phyloP scores from a whole-genome alignment of 2,329 filamentous ascomycete species.

The Cladosporium oxysporum region DNA sequence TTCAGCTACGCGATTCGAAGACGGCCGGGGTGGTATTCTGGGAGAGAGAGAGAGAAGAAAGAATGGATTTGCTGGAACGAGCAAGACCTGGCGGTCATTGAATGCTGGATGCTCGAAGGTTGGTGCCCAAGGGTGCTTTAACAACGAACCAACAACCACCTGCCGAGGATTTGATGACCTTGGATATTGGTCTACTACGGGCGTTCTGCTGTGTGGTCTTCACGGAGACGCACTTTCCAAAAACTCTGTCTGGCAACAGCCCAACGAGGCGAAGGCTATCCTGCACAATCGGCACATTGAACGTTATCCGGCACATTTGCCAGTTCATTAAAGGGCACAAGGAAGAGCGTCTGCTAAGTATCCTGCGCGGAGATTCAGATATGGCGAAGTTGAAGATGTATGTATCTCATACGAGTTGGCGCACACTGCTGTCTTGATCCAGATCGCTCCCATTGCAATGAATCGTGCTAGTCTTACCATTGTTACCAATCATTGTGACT shows the following conservation, averaged over 20 bases:
- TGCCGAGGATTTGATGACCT: background rate
- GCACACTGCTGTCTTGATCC: background rate
- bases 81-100: background rate
- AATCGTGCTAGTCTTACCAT: background rate
- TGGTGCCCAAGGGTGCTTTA: background rate
- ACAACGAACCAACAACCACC: background rate
- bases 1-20: background rate
- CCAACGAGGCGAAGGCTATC: background rate
- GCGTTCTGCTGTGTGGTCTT: background rate
- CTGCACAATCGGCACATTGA: background rate
- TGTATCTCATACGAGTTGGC: background rate
- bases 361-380: background rate
- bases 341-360: background rate
- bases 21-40: background rate
- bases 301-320: background rate
- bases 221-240: background rate
- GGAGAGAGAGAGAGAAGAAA: background rate
- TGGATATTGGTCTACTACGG: background rate
- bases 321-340: background rate
- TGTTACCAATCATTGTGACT: background rate
- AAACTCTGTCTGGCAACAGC: background rate
- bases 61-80: background rate
- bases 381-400: background rate
- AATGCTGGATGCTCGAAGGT: background rate
- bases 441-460: background rate